Conservation (phyloP, 345 rosid species). For the Salix udensis region DNA sequence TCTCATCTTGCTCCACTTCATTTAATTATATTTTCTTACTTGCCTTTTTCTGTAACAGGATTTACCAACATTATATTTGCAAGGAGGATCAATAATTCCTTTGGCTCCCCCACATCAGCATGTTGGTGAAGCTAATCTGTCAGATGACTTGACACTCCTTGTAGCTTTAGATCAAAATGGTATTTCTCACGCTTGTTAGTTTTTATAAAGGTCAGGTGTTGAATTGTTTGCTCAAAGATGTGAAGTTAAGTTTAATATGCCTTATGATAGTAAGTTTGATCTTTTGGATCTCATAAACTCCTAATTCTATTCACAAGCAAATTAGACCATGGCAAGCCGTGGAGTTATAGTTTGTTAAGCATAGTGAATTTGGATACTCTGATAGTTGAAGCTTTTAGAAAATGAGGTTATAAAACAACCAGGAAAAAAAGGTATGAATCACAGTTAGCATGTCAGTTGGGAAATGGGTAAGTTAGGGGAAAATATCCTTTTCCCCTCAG, state of each 20-base stretch:
- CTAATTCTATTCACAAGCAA: too few species aligned
- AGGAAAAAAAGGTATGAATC: too few species aligned
- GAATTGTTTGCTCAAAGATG: too few species aligned
- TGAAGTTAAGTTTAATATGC: neutral
- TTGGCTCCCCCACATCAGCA: constrained; percentile 62
- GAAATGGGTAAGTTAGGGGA: too few species aligned
- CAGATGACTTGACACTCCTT: constrained; percentile 72
- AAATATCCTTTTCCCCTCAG: too few species aligned
- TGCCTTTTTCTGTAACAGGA: constrained; percentile 47
- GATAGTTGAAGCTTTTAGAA: too few species aligned
- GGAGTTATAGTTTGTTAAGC: too few species aligned
- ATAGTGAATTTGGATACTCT: too few species aligned
- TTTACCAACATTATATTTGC: constrained; percentile 75
- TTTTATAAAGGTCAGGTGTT: neutral
- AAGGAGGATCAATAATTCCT: constrained; percentile 83
- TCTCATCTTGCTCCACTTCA: neutral
- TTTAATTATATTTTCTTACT: constrained; percentile 1
- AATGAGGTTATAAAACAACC: too few species aligned
- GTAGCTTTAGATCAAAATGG: constrained; percentile 83
- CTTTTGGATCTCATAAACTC: too few species aligned
- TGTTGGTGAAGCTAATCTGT: constrained; percentile 54
- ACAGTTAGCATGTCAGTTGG: too few species aligned
- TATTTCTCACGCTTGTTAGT: constrained; percentile 26
- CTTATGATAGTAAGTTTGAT: neutral
- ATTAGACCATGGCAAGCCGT: too few species aligned